phyloP scores from a whole-genome alignment of 2,329 filamentous ascomycete species.

The Trichothecium sympodiale region DNA sequence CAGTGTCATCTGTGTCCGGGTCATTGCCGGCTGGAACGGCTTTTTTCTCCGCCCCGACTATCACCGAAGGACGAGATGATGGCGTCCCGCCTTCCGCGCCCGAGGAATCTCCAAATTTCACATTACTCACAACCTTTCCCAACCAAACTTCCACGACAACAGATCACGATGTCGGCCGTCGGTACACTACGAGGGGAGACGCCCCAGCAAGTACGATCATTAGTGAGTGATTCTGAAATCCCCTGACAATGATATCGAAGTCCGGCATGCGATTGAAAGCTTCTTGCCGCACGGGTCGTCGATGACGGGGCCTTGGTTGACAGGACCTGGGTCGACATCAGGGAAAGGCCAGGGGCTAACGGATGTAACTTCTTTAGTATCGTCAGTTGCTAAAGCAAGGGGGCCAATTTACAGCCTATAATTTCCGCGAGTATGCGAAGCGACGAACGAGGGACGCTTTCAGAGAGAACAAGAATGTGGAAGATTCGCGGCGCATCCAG shows the following conservation, averaged over 20 bases:
- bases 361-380: constrained; percentile 50
- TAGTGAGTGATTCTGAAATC: constrained; percentile 28
- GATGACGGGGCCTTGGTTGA: no score
- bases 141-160: constrained; percentile 7
- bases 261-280: no score
- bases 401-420: constrained; percentile 83
- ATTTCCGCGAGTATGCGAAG: constrained; percentile 94
- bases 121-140: constrained; percentile 5
- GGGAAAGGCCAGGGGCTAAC: constrained; percentile 1
- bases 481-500: constrained; percentile 68
- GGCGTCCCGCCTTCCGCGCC: constrained; percentile 3
- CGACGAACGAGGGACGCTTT: constrained; percentile 87
- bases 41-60: constrained; percentile 22
- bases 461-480: constrained; percentile 62
- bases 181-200: constrained; percentile 37
- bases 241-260: no score
- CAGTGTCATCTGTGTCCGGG: neutral
- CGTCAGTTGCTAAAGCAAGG: constrained; percentile 83
- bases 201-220: constrained; percentile 45
- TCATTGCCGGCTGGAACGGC: constrained; percentile 1
- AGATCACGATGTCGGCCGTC: constrained; percentile 27
- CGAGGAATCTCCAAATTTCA: constrained; percentile 1
- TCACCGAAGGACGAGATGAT: constrained; percentile 14
- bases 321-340: no score
- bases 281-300: neutral